phyloP scores from a whole-genome alignment of 805 yeast genomes.

The Pichia insulana region DNA sequence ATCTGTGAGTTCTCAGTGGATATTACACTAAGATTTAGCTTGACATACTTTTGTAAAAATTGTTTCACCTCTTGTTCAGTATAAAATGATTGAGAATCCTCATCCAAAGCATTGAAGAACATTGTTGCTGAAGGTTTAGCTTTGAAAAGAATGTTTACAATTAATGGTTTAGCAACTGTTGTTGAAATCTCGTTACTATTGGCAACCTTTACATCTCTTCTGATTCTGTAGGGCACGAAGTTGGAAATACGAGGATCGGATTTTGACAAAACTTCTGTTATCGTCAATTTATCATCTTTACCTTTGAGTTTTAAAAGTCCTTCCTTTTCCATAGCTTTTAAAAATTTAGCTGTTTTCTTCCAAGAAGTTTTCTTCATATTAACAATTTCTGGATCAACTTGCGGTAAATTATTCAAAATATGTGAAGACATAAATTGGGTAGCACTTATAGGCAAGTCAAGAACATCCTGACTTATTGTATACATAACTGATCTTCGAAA shows the following conservation, averaged over 20 bases:
- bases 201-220: constrained; percentile 11
- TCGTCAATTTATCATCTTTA: constrained; percentile 69
- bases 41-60: constrained; percentile 49
- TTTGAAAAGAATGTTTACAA: constrained; percentile 40
- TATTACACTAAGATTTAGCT: constrained; percentile 41
- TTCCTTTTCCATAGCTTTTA: constrained; percentile 79
- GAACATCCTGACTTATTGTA: constrained; percentile 47
- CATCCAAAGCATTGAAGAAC: constrained; percentile 37
- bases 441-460: constrained; percentile 59
- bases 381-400: constrained; percentile 42
- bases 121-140: constrained; percentile 43
- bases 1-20: constrained; percentile 39
- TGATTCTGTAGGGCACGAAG: constrained; percentile 56
- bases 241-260: constrained; percentile 41
- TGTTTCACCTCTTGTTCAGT: constrained; percentile 45
- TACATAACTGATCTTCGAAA: constrained; percentile 65
- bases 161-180: constrained; percentile 10
- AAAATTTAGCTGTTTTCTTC: constrained; percentile 80
- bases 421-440: constrained; percentile 70
- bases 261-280: constrained; percentile 41
- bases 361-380: constrained; percentile 75
- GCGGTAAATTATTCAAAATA: constrained; percentile 66
- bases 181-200: neutral
- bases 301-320: constrained; percentile 67
- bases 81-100: constrained; percentile 35